phyloP scores from a whole-genome alignment of 1,284 basidiomycete species.

The Sporisorium exsertum region DNA sequence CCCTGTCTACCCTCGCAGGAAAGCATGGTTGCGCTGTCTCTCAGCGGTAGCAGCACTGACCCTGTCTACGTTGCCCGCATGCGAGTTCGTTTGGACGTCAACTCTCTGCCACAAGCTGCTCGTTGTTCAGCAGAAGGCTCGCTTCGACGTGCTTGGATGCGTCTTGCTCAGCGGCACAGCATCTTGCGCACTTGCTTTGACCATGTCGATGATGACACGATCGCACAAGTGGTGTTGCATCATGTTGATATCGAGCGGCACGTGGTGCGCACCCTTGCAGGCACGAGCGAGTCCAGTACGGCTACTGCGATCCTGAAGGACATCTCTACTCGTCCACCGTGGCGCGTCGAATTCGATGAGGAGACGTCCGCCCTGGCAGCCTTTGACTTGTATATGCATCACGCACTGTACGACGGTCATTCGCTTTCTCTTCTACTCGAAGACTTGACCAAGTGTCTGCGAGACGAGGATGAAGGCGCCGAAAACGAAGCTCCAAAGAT shows the following conservation, averaged over 20 bases:
- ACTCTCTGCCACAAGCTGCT: too few relatives aligned
- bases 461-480: neutral
- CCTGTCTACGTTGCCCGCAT: constrained; percentile 20
- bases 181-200: constrained; percentile 32
- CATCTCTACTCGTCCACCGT: constrained; percentile 9
- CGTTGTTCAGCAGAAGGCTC: neutral
- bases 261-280: neutral
- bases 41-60: neutral
- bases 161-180: constrained; percentile 12
- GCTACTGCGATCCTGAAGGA: neutral
- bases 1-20: constrained; percentile 23
- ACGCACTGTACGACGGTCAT: constrained; percentile 22
- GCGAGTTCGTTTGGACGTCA: constrained; percentile 1
- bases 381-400: constrained; percentile 16
- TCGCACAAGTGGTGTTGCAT: constrained; percentile 11
- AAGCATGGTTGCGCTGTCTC: constrained; percentile 28
- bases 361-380: neutral
- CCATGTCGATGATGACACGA: constrained; percentile 19
- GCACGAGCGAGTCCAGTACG: neutral
- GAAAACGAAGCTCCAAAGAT: neutral
- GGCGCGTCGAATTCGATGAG: constrained; percentile 5
- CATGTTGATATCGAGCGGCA: constrained; percentile 5
- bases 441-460: neutral
- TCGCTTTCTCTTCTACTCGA: constrained; percentile 13
- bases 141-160: constrained; percentile 9